Conservation (phyloP, 2,329 filamentous ascomycete genomes). For the Exophiala lecanii-corni region DNA sequence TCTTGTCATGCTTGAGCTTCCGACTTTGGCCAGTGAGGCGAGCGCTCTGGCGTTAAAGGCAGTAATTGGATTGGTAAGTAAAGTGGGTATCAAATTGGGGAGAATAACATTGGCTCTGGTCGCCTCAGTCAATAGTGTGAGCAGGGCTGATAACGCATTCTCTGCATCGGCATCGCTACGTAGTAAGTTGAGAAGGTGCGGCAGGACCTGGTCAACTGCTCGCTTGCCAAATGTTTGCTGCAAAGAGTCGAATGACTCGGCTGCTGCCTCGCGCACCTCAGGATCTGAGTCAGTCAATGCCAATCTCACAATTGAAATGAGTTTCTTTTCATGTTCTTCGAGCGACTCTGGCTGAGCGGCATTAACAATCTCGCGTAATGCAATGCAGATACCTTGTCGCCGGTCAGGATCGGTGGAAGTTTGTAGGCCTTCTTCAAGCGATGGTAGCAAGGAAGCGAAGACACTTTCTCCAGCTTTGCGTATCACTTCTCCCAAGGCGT, state of each 20-base stretch:
- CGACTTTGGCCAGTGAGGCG: slow-evolving; percentile 88
- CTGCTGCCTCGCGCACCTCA: slow-evolving; percentile 89
- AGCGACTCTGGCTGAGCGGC: slow-evolving; percentile 84
- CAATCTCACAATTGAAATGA: slow-evolving; percentile 89
- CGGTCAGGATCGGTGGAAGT: slow-evolving; percentile 86
- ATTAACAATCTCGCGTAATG: slow-evolving; percentile 84
- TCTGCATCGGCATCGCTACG: slow-evolving; percentile 81
- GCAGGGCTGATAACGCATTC: slow-evolving; percentile 84
- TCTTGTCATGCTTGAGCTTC: slow-evolving; percentile 83
- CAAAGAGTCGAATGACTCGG: slow-evolving; percentile 92
- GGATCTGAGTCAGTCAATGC: slow-evolving; percentile 85
- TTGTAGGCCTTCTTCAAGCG: slow-evolving; percentile 84
- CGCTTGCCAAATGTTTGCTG: slow-evolving; percentile 92
- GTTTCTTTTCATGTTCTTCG: slow-evolving; percentile 89
- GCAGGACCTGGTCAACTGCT: slow-evolving; percentile 91
- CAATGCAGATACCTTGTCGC: slow-evolving; percentile 95
- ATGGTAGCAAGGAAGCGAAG: slow-evolving; percentile 78
- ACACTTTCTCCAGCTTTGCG: slow-evolving; percentile 94
- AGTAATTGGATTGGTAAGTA: slow-evolving; percentile 84
- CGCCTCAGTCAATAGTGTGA: slow-evolving; percentile 89
- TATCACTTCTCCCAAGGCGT: slow-evolving; percentile 92
- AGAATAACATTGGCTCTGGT: slow-evolving; percentile 94
- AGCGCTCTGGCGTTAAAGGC: slow-evolving; percentile 92
- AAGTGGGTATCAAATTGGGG: slow-evolving; percentile 89
- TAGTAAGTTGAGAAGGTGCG: slow-evolving; percentile 83